Base-by-base conservation (phyloP, 1,284 basidiomycete species). In the Cutaneotrichosporon arboriforme region DNA sequence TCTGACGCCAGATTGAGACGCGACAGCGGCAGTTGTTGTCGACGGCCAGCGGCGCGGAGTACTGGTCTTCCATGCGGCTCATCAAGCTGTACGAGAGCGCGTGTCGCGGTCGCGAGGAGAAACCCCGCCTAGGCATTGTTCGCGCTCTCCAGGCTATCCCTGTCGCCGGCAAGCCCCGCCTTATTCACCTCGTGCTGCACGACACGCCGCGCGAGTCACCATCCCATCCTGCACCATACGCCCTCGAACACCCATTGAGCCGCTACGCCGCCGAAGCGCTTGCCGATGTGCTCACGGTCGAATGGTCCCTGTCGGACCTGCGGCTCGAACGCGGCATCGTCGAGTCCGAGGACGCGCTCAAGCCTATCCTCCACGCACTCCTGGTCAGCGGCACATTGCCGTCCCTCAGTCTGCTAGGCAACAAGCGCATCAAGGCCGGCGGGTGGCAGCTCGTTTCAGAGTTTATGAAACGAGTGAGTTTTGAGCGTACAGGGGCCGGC, bases 301-400 rank as follows among this genome's bases (percentile, higher is more conserved):
- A 93, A 70, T 94, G 90, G 86, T 90, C 89, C 0, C 77, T 94
- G 18, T 79, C 84, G 35, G 90, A 89, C 62, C 75, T 93, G 21
- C 84, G 86, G 0, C 80, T 93, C 54, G 84, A 87, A 51, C 84
- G 61, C 12, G 90, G 74, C 85, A 87, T 71, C 81, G 85, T 73
- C 72, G 94, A 74, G 40, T 85, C 88, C 55, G 89, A 94, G 49
- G 79, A 82, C 53, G 88, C 82, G 41, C 72, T 97, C 51, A 96
- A 96, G 76, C 88, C 89, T 0, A 84, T 97, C 17, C 78, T 97
- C 0, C 93, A 97, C 68, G 84, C 91, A 0, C 80, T 98, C 1
- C 82, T 97, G 49, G 87, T 97, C 44, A 87, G 88, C 17, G 83
- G 84, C 18, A 84, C 84, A 0, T 78, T 97, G 26, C 86, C 87